Conservation (phyloP, 1,139 yeast species). For the Yamadazyma triangularis region DNA sequence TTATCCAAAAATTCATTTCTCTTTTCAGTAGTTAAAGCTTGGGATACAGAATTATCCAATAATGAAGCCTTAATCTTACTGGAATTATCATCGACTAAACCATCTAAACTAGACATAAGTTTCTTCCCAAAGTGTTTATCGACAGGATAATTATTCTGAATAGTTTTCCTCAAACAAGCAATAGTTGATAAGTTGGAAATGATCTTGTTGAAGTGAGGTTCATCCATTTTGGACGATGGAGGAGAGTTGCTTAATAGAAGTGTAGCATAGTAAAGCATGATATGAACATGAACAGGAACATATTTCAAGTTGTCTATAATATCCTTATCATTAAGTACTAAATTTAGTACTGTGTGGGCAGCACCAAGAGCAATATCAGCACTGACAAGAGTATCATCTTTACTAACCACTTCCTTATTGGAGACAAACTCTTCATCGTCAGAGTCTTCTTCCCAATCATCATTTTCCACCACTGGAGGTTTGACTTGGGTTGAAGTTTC, state of each 20-base stretch:
- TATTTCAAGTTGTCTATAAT: slow-evolving; percentile 54
- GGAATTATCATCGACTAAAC: slow-evolving; percentile 38
- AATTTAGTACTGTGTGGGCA: slow-evolving; percentile 57
- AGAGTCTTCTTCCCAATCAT: slow-evolving; percentile 24
- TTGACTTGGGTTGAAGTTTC: slow-evolving; percentile 5
- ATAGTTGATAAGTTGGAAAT: slow-evolving; percentile 30
- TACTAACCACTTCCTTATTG: slow-evolving; percentile 33
- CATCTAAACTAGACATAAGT: slow-evolving; percentile 42
- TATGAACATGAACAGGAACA: slow-evolving; percentile 68
- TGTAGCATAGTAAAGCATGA: slow-evolving; percentile 69
- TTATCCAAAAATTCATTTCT: slow-evolving; percentile 16
- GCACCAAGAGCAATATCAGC: slow-evolving; percentile 56
- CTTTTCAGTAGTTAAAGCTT: slow-evolving; percentile 10
- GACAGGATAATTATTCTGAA: slow-evolving; percentile 46
- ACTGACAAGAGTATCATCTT: slow-evolving; percentile 31
- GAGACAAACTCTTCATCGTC: slow-evolving; percentile 29
- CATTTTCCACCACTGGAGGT: slow-evolving; percentile 8
- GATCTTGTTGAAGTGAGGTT: slow-evolving; percentile 17
- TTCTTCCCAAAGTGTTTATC: slow-evolving; percentile 52
- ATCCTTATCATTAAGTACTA: slow-evolving; percentile 58
- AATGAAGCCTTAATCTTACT: slow-evolving; percentile 8
- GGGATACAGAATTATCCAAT: slow-evolving; percentile 6
- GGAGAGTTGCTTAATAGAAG: slow-evolving; percentile 28
- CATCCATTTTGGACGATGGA: slow-evolving; percentile 35
- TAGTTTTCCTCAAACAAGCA: slow-evolving; percentile 36